Percentiles rank a stretch among this genome's conserved stretches.
Evolutionary conservation across 225 moss, liverwort and hornwort species (phyloP).

Genomic region (Climacium dendroides): DNA sequence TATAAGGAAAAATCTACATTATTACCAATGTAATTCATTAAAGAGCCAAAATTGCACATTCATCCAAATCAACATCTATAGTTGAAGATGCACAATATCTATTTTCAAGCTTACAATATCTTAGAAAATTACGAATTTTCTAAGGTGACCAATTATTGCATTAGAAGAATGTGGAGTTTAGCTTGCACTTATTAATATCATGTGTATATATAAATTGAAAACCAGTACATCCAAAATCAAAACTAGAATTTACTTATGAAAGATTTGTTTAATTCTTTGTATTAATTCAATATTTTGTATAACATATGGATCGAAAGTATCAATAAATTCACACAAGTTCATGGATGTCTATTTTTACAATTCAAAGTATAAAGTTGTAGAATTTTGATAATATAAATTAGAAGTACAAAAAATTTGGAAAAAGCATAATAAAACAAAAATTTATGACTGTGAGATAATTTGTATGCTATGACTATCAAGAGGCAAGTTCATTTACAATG

Average conservation of each 20-base stretch:
- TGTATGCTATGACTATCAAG: not conserved
- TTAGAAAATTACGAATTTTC: not conserved
- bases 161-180: not conserved
- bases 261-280: not conserved
- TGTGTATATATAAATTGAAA: not conserved
- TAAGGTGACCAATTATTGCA: not conserved
- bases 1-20: rapidly evolving
- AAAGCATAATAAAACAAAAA: rapidly evolving
- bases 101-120: not conserved
- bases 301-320: not conserved
- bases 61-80: not conserved
- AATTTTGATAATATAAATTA: not conserved
- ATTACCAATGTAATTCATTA: not conserved
- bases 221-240: rapidly evolving
- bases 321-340: not conserved
- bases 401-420: not conserved
- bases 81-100: not conserved
- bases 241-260: not conserved
- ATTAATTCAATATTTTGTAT: not conserved
- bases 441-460: not conserved
- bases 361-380: not conserved
- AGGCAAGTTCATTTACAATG: not conserved
- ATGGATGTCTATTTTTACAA: not conserved
- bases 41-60: not conserved
- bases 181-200: not conserved